Evolutionary conservation across 768 basidiomycete genomes (phyloP).

Genomic region (Rhizopogon sp.): DNA sequence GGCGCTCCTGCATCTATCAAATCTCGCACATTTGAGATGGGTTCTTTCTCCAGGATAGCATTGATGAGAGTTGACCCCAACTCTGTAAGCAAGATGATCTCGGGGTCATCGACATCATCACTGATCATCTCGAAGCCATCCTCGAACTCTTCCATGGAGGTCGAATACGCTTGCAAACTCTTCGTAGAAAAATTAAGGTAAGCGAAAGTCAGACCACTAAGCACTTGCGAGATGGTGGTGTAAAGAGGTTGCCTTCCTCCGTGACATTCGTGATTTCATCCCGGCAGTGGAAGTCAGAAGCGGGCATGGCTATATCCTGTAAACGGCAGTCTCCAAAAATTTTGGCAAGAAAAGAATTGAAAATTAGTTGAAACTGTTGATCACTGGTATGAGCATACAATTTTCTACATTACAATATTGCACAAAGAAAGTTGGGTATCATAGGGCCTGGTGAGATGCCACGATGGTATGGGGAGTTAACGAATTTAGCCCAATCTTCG

Average conservation of each 20-base stretch:
- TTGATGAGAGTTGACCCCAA: conserved; percentile 58
- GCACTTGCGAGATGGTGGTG: background rate
- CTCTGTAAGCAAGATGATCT: conserved; percentile 40
- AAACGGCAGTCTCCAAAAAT: no score
- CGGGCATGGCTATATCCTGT: no score
- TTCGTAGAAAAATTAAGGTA: background rate
- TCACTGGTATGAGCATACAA: no score
- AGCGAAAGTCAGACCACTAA: background rate
- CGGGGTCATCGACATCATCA: conserved; percentile 26
- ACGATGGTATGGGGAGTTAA: no score
- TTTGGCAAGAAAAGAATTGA: no score
- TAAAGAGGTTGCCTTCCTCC: background rate
- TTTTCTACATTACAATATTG: no score
- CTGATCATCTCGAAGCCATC: conserved; percentile 9
- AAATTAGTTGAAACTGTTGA: no score
- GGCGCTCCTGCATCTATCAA: conserved; percentile 68
- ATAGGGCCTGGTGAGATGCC: no score
- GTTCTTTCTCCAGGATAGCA: conserved; percentile 47
- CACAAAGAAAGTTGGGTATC: no score
- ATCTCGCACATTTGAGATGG: conserved; percentile 38
- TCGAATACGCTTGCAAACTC: background rate
- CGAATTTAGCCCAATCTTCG: no score
- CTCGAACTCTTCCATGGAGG: background rate
- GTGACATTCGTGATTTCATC: no score
- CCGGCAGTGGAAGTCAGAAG: no score